phyloP scores from a whole-genome alignment of 768 basidiomycete genomes.

The Lentinula boryana region DNA sequence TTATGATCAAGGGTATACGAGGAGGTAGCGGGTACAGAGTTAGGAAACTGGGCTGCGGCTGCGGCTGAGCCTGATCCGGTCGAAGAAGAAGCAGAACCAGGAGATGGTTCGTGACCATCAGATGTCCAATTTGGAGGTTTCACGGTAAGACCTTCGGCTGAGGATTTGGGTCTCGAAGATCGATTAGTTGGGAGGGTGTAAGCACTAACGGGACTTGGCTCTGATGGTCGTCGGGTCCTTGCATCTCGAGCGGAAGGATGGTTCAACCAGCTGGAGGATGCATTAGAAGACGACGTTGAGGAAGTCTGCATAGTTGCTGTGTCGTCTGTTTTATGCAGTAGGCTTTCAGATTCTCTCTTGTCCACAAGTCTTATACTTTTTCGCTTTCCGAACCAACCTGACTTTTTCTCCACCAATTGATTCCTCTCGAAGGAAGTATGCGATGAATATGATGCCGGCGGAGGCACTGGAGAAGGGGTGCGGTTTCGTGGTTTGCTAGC shows the following conservation, averaged over 20 bases:
- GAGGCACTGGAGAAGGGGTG: constrained; percentile 19
- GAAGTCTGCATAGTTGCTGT: neutral
- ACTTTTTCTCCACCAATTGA: constrained; percentile 36
- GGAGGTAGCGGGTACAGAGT: constrained; percentile 9
- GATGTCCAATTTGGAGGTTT: neutral
- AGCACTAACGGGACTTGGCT: constrained; percentile 8
- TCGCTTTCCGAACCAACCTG: constrained; percentile 46
- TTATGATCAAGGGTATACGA: constrained; percentile 13
- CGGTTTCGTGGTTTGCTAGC: constrained; percentile 5
- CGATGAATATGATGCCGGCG: constrained; percentile 14
- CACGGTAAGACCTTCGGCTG: neutral
- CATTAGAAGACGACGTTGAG: neutral
- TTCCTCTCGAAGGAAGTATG: constrained; percentile 18
- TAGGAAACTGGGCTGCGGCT: constrained; percentile 4
- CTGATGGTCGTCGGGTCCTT: constrained; percentile 18
- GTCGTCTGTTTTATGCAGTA: neutral
- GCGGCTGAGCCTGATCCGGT: constrained; percentile 14
- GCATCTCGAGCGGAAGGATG: neutral
- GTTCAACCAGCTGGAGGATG: constrained; percentile 1
- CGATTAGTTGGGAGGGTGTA: neutral
- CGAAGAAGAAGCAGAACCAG: constrained; percentile 11
- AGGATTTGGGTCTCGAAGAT: constrained; percentile 8
- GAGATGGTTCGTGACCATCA: constrained; percentile 8
- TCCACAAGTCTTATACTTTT: constrained; percentile 39
- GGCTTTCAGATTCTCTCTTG: constrained; percentile 16